phyloP scores from a whole-genome alignment of 768 basidiomycete genomes.

The Austroboletus eburneus region DNA sequence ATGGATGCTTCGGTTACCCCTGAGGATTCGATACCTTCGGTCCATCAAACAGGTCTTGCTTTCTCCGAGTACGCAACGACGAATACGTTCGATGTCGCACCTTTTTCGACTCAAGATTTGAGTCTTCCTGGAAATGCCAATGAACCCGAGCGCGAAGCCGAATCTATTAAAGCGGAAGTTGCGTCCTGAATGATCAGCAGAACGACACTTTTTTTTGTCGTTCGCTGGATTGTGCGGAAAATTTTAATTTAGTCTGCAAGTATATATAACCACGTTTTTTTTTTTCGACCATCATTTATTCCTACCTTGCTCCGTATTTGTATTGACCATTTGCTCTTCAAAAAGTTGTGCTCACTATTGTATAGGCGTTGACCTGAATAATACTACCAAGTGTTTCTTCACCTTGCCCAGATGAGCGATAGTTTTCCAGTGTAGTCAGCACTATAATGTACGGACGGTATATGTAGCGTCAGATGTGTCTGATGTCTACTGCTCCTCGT shows the following conservation, averaged over 20 bases:
- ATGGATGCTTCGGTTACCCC: slow-evolving; percentile 67
- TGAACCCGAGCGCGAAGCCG: slow-evolving; percentile 61
- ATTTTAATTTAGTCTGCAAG: slow-evolving; percentile 29
- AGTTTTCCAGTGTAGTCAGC: slow-evolving; percentile 18
- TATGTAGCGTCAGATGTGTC: slow-evolving; percentile 10
- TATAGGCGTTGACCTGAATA: slow-evolving; percentile 31
- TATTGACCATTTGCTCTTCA: slow-evolving; percentile 32
- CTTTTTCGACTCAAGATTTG: slow-evolving; percentile 65
- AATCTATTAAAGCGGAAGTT: slow-evolving; percentile 66
- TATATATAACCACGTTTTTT: slow-evolving; percentile 32
- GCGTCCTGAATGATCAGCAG: slow-evolving; percentile 25
- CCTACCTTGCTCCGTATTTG: slow-evolving; percentile 36
- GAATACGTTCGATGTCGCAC: slow-evolving; percentile 65
- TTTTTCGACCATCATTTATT: slow-evolving; percentile 34
- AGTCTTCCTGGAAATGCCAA: slow-evolving; percentile 51
- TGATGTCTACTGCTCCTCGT: slow-evolving; percentile 31
- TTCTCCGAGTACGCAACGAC: slow-evolving; percentile 69
- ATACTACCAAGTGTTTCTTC: slow-evolving; percentile 22
- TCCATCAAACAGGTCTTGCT: slow-evolving; percentile 60
- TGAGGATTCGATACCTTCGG: slow-evolving; percentile 58
- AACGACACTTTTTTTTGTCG: slow-evolving; percentile 19
- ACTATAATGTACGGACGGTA: slow-evolving; percentile 13
- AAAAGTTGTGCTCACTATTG: slow-evolving; percentile 35
- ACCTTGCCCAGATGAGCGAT: slow-evolving; percentile 10
- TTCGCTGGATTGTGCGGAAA: slow-evolving; percentile 26